phyloP scores from a whole-genome alignment of 331 rosid species.

The Spiraea crenata region DNA sequence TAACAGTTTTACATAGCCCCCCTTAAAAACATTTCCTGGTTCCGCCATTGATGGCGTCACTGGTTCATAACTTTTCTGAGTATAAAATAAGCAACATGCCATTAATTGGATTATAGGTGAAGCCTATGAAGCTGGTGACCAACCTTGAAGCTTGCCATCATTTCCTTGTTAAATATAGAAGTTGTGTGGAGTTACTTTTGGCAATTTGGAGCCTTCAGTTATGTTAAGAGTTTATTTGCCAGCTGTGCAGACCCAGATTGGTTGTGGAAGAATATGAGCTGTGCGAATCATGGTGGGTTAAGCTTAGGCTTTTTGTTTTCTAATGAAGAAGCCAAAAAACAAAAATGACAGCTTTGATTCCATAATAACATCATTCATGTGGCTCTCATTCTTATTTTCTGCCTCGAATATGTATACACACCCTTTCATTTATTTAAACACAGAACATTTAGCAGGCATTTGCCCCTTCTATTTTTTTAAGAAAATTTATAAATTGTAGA shows the following conservation, averaged over 20 bases:
- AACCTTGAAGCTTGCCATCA: not conserved
- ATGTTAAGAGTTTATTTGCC: not conserved
- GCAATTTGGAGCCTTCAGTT: not conserved
- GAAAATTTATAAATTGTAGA: too few species aligned
- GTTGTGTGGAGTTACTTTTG: not conserved
- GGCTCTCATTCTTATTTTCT: not conserved
- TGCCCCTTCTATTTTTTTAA: too few species aligned
- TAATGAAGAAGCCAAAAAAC: not conserved
- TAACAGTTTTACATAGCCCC: too few species aligned
- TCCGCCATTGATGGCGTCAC: too few species aligned
- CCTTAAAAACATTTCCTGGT: too few species aligned
- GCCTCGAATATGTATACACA: not conserved
- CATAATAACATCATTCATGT: not conserved
- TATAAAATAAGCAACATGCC: not conserved
- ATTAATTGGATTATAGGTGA: not conserved
- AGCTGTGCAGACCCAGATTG: not conserved
- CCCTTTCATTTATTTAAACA: not conserved
- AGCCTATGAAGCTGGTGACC: not conserved
- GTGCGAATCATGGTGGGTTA: not conserved
- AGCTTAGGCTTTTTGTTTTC: not conserved
- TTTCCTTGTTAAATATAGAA: not conserved
- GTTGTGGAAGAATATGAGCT: conserved; percentile 8
- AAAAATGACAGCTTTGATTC: not conserved
- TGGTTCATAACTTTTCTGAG: too few species aligned
- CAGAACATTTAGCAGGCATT: too few species aligned